A percentile compares a stretch with the other conserved stretches of the same genome.
Evolutionary conservation across 495 filamentous ascomycete genomes (phyloP).

Genomic region (Staphylotrichum tortipilum): DNA sequence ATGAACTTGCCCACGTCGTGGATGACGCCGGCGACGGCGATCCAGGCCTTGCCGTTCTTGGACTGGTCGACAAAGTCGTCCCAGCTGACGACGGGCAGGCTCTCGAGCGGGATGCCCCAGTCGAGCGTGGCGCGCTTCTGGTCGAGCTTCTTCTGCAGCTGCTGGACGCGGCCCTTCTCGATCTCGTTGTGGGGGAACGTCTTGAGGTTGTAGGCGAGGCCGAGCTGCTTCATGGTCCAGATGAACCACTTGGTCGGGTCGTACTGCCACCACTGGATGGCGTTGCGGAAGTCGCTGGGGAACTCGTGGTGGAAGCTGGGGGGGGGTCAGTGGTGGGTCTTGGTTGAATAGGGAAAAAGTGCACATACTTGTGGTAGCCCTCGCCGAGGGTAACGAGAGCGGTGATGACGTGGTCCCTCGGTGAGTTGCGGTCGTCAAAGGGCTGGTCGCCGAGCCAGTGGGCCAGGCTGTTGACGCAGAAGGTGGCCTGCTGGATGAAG

Average conservation of each 20-base stretch:
- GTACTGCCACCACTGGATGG: conserved; percentile 96
- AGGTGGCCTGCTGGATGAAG: conserved; percentile 98
- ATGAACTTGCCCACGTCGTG: conserved; percentile 94
- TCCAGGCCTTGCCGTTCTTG: conserved; percentile 70
- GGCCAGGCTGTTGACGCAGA: conserved; percentile 98
- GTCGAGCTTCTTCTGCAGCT: conserved; percentile 98
- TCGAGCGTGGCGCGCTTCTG: conserved; percentile 86
- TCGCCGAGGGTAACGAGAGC: conserved; percentile 93
- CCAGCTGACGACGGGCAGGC: conserved; percentile 93
- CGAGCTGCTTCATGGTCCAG: conserved; percentile 87
- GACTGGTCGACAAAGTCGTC: conserved; percentile 86
- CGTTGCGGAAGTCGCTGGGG: conserved; percentile 97
- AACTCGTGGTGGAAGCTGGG: conserved; percentile 92
- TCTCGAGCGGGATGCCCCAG: conserved; percentile 92
- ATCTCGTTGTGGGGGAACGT: conserved; percentile 97
- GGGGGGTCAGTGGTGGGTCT: neutral
- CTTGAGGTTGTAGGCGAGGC: conserved; percentile 92
- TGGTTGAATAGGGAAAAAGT: too few species aligned
- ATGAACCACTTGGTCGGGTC: conserved; percentile 99
- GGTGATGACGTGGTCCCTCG: conserved; percentile 92
- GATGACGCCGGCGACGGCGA: conserved; percentile 88
- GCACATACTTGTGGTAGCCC: conserved; percentile 74
- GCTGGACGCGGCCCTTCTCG: conserved; percentile 96
- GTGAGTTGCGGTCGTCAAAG: conserved; percentile 98
- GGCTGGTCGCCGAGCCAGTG: conserved; percentile 99